Evolutionary conservation across 2,329 filamentous ascomycete species (phyloP).

Genomic region (Remersonia thermophila): DNA sequence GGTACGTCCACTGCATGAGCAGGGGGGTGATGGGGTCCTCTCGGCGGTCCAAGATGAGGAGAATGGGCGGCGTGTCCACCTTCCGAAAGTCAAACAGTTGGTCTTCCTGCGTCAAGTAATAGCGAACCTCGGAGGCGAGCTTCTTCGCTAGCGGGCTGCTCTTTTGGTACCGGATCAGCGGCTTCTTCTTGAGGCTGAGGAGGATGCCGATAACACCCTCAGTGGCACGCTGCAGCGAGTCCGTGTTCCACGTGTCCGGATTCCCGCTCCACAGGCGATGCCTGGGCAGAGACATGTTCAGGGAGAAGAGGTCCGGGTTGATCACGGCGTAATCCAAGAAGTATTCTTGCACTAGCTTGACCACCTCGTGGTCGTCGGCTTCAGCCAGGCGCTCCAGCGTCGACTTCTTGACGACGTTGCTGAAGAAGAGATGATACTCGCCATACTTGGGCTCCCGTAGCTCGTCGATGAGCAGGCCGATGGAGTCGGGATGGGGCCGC

Average conservation of each 20-base stretch:
- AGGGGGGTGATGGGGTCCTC: constrained; percentile 92
- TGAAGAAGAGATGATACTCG: constrained; percentile 95
- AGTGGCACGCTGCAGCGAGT: constrained; percentile 72
- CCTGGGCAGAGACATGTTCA: constrained; percentile 60
- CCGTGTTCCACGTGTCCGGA: constrained; percentile 82
- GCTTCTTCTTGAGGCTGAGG: constrained; percentile 89
- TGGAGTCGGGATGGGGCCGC: constrained; percentile 80
- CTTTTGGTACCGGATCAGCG: constrained; percentile 84
- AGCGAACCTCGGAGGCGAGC: constrained; percentile 80
- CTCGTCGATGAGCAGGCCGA: constrained; percentile 90
- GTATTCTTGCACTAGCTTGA: constrained; percentile 86
- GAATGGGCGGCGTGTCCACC: constrained; percentile 84
- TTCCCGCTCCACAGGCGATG: constrained; percentile 69
- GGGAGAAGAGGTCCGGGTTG: constrained; percentile 83
- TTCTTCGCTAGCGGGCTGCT: constrained; percentile 87
- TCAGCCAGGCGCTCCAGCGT: constrained; percentile 87
- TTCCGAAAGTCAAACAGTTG: constrained; percentile 93
- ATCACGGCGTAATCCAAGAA: constrained; percentile 94
- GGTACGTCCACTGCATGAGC: constrained; percentile 96
- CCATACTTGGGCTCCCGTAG: constrained; percentile 92
- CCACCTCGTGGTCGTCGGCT: constrained; percentile 94
- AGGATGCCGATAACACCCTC: constrained; percentile 79
- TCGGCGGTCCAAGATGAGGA: constrained; percentile 79
- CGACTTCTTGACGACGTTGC: constrained; percentile 95
- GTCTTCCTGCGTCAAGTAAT: constrained; percentile 89